Evolutionary conservation across 2,329 filamentous ascomycete species (phyloP).

Genomic region (Hypoxylon rubiginosum): DNA sequence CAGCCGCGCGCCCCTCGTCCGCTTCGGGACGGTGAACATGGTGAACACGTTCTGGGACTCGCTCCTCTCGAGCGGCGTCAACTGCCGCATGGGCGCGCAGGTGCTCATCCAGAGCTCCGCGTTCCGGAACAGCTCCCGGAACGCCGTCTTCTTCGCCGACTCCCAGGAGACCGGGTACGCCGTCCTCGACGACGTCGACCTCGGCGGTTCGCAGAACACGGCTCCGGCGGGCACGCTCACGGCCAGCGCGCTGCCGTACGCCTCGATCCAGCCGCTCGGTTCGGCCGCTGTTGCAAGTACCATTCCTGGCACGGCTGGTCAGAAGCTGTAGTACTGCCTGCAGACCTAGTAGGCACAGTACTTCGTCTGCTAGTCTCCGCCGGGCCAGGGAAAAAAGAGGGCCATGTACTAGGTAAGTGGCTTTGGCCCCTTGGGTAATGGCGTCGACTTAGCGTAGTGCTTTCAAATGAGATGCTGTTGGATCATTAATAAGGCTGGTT

Average conservation of each 20-base stretch:
- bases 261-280: conserved; percentile 64
- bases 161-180: conserved; percentile 59
- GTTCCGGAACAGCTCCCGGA: conserved; percentile 43
- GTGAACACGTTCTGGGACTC: conserved; percentile 59
- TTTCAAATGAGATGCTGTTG: not conserved
- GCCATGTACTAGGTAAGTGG: not conserved
- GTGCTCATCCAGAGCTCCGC: conserved; percentile 64
- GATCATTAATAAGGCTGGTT: not conserved
- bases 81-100: conserved; percentile 63
- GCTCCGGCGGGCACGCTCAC: conserved; percentile 66
- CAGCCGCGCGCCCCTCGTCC: conserved; percentile 66
- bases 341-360: too few relatives aligned
- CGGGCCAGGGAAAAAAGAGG: too few relatives aligned
- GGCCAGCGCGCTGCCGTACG: conserved; percentile 62
- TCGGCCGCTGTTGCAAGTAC: conserved; percentile 60
- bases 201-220: conserved; percentile 61
- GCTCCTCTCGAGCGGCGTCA: conserved; percentile 60
- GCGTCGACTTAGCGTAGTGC: not conserved
- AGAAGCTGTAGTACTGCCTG: conserved; percentile 49
- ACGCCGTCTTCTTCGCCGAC: conserved; percentile 53
- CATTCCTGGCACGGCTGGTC: conserved; percentile 57
- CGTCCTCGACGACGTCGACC: conserved; percentile 57
- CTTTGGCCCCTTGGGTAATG: not conserved
- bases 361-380: not conserved
- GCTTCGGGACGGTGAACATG: conserved; percentile 69